A percentile compares a stretch with the other conserved stretches of the same genome.
Conservation (phyloP, 164 flowering plant genomes). For the Aristolochia californica region DNA sequence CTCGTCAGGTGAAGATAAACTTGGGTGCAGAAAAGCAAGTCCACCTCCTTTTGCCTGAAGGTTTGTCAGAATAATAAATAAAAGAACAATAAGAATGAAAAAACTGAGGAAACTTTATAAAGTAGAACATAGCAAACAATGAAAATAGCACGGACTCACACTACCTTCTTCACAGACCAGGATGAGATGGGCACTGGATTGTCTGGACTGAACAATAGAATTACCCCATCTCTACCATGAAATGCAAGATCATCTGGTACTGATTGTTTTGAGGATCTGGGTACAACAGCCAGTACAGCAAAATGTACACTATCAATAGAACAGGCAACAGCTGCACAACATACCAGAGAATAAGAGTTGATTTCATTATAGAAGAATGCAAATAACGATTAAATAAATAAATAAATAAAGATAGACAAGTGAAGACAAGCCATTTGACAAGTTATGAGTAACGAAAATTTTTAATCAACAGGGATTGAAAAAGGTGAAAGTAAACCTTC, state of each 20-base stretch:
- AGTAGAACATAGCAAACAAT: neutral
- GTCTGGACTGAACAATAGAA: constrained; percentile 49
- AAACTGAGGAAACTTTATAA: neutral
- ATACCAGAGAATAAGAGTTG: neutral
- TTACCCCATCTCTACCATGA: constrained; percentile 45
- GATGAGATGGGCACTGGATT: constrained; percentile 58
- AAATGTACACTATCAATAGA: constrained; percentile 36
- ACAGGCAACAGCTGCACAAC: constrained; percentile 58
- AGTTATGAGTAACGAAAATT: too few species aligned
- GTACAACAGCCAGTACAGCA: constrained; percentile 64
- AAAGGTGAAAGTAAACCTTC: constrained; percentile 42
- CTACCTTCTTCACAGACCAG: constrained; percentile 83
- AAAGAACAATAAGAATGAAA: neutral
- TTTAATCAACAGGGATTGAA: too few species aligned
- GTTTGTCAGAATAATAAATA: neutral
- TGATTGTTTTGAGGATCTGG: constrained; percentile 15
- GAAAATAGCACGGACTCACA: neutral
- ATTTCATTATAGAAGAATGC: neutral
- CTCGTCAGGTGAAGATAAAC: constrained; percentile 12
- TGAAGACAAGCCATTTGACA: too few species aligned
- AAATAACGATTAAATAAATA: neutral
- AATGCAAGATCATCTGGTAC: constrained; percentile 15
- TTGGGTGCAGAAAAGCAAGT: constrained; percentile 44
- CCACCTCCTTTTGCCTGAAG: constrained; percentile 77
- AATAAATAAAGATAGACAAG: neutral